Conservation (phyloP, 805 yeast species). For the Clavispora santaluciae region DNA sequence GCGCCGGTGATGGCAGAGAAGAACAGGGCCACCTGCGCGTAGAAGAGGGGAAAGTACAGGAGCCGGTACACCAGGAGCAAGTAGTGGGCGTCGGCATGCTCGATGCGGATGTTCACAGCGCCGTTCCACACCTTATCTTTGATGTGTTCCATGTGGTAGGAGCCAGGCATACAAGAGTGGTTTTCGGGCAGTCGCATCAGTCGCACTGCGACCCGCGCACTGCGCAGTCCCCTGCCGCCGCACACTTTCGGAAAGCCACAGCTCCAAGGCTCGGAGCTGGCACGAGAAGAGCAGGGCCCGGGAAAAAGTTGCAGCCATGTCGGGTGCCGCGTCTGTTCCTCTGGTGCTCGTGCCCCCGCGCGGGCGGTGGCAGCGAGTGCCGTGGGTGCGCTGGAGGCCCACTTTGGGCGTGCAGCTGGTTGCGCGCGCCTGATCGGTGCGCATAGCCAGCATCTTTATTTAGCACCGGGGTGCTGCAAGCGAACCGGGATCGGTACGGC, state of each 20-base stretch:
- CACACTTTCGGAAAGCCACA: no score
- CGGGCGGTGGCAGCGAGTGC: no score
- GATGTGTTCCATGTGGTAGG: slow-evolving; percentile 14
- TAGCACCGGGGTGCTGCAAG: not conserved
- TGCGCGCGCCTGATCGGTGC: not conserved
- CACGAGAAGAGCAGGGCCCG: no score
- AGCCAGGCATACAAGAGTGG: no score
- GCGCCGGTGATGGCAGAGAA: slow-evolving; percentile 23
- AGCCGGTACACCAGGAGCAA: slow-evolving; percentile 35
- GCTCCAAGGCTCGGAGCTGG: no score
- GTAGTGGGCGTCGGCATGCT: slow-evolving; percentile 18
- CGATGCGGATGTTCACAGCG: slow-evolving; percentile 40
- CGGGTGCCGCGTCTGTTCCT: no score
- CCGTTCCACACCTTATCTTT: slow-evolving; percentile 52
- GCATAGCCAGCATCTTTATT: not conserved
- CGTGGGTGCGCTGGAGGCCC: no score
- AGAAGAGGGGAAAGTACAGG: slow-evolving; percentile 46
- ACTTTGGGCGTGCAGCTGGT: not conserved
- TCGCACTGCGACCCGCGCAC: no score
- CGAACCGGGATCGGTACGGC: not conserved
- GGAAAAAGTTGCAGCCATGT: no score
- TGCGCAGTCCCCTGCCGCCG: no score
- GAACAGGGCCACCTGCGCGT: slow-evolving; percentile 31
- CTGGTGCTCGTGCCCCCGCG: no score
- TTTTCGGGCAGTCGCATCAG: not conserved